phyloP scores from a whole-genome alignment of 208 protist genomes.

The Acanthamoeba sp. region DNA sequence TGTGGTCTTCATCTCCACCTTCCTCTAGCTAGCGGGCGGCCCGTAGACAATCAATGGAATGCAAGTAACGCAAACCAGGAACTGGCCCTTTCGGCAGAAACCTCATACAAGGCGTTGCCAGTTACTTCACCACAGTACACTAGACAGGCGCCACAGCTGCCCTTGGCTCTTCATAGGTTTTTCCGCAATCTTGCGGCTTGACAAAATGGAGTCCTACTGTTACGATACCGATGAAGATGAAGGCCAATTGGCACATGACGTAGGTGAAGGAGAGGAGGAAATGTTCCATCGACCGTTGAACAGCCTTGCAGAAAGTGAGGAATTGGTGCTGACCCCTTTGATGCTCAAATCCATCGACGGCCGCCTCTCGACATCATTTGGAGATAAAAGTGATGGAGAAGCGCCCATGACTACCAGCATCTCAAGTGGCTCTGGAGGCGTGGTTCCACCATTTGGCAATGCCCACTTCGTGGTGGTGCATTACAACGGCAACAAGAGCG shows the following conservation, averaged over 20 bases:
- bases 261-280: neutral
- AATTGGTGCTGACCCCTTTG: neutral
- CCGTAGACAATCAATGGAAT: too few species aligned
- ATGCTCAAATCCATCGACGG: neutral
- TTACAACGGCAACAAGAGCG: conserved; percentile 18
- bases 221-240: neutral
- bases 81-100: too few species aligned
- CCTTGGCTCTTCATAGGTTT: too few species aligned
- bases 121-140: too few species aligned
- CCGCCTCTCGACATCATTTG: neutral
- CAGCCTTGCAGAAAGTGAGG: too few species aligned
- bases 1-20: neutral
- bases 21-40: too few species aligned
- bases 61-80: too few species aligned
- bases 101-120: too few species aligned
- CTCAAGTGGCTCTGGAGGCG: neutral
- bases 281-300: too few species aligned
- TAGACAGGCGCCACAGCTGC: too few species aligned
- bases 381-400: neutral
- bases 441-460: neutral
- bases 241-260: neutral
- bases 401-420: neutral
- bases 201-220: neutral
- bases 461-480: neutral
- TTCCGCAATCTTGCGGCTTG: neutral